Evolutionary conservation across 176 grass and related monocot species (phyloP).

Genomic region (Poa pratensis): DNA sequence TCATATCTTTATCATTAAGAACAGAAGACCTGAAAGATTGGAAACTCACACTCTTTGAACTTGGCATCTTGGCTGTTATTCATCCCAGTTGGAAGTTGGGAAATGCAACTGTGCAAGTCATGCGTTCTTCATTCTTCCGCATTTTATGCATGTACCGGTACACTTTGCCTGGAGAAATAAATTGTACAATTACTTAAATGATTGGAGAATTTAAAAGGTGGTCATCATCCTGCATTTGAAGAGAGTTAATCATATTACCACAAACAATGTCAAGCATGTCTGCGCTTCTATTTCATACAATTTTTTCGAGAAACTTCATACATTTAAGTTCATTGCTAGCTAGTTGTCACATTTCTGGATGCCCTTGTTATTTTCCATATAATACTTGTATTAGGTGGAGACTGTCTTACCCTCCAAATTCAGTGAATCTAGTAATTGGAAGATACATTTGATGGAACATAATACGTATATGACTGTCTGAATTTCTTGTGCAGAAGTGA

Average conservation of each 20-base stretch:
- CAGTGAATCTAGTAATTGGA: not conserved
- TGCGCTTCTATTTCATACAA: not conserved
- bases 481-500: constrained; percentile 7
- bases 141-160: constrained; percentile 43
- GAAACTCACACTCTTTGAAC: constrained; percentile 69
- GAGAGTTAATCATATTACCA: constrained; percentile 18
- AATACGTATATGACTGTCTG: not conserved
- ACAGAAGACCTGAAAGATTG: constrained; percentile 24
- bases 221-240: constrained; percentile 28
- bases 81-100: constrained; percentile 61
- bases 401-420: not conserved
- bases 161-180: constrained; percentile 34
- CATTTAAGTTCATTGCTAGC: not conserved
- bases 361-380: constrained; percentile 15
- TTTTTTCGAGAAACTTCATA: not conserved
- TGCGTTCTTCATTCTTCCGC: constrained; percentile 58
- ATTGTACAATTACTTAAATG: constrained; percentile 38
- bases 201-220: constrained; percentile 27
- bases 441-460: not conserved
- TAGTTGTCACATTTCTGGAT: constrained; percentile 4
- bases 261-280: not conserved
- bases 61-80: constrained; percentile 55
- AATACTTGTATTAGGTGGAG: not conserved
- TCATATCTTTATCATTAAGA: constrained; percentile 35
- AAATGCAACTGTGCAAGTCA: constrained; percentile 58